Conservation (phyloP, 768 basidiomycete species). For the Suillus ampliporus region DNA sequence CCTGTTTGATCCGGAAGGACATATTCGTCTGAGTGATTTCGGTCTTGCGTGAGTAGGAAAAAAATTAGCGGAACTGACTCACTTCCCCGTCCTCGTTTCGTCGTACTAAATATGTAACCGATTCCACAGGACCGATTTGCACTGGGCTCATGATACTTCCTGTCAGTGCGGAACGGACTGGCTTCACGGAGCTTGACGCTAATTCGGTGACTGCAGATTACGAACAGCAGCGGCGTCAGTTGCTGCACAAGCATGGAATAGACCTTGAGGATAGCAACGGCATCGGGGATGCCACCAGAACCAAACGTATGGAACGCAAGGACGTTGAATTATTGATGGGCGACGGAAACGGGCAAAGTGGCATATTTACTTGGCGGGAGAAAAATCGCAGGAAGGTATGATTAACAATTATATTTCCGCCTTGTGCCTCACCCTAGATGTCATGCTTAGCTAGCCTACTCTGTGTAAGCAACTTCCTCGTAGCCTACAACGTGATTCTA, state of each 20-base stretch:
- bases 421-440: constrained; percentile 28
- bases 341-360: constrained; percentile 77
- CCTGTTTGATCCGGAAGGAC: constrained; percentile 90
- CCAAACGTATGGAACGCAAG: constrained; percentile 78
- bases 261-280: constrained; percentile 85
- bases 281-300: constrained; percentile 70
- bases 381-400: constrained; percentile 88
- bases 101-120: constrained; percentile 26
- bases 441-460: constrained; percentile 75
- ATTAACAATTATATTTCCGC: constrained; percentile 30
- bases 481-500: constrained; percentile 17
- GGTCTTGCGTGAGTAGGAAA: constrained; percentile 82
- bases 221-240: constrained; percentile 88
- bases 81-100: constrained; percentile 15
- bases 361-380: constrained; percentile 95
- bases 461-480: constrained; percentile 64
- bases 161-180: constrained; percentile 51
- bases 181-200: constrained; percentile 17
- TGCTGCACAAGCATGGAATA: constrained; percentile 92
- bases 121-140: constrained; percentile 76
- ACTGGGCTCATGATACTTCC: constrained; percentile 97
- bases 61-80: constrained; percentile 29
- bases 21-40: constrained; percentile 95
- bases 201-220: constrained; percentile 63
- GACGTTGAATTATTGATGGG: constrained; percentile 88